phyloP scores from a whole-genome alignment of 1,284 basidiomycete species.

The Waitea zeae region DNA sequence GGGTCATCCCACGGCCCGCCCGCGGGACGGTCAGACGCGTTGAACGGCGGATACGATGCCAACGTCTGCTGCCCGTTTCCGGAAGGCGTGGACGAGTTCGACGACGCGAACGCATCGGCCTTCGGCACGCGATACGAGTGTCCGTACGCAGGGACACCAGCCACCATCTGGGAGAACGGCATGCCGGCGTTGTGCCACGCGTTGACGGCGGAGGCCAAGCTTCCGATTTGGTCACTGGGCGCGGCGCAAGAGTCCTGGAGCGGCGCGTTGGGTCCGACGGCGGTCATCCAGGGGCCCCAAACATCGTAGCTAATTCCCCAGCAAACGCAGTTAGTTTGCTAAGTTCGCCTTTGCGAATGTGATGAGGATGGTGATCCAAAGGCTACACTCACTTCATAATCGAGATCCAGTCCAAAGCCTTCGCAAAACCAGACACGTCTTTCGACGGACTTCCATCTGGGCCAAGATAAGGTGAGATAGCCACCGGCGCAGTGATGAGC shows the following conservation, averaged over 20 bases:
- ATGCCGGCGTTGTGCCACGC: conserved; percentile 70
- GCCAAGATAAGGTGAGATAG: conserved; percentile 51
- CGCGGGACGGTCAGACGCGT: conserved; percentile 19
- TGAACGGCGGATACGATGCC: conserved; percentile 31
- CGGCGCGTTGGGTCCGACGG: conserved; percentile 70
- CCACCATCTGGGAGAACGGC: conserved; percentile 59
- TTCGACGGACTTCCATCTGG: conserved; percentile 34
- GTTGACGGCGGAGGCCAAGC: conserved; percentile 54
- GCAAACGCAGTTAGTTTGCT: not conserved
- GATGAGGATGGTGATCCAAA: not conserved
- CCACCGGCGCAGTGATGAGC: conserved; percentile 59
- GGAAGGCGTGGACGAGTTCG: conserved; percentile 7
- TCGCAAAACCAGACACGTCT: conserved; percentile 56
- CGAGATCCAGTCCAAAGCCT: conserved; percentile 63
- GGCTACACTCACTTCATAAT: conserved; percentile 56
- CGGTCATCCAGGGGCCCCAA: conserved; percentile 34
- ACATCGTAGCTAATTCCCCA: conserved; percentile 55
- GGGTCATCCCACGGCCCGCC: conserved; percentile 41
- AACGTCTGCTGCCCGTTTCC: conserved; percentile 12
- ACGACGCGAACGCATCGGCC: conserved; percentile 17
- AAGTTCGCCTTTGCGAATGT: conserved; percentile 14
- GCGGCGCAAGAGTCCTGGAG: conserved; percentile 61
- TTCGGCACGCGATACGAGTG: conserved; percentile 36
- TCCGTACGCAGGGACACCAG: conserved; percentile 70
- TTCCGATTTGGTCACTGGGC: conserved; percentile 43